Evolutionary conservation across 2,329 filamentous ascomycete species (phyloP).

Genomic region (Talaromyces sp.): DNA sequence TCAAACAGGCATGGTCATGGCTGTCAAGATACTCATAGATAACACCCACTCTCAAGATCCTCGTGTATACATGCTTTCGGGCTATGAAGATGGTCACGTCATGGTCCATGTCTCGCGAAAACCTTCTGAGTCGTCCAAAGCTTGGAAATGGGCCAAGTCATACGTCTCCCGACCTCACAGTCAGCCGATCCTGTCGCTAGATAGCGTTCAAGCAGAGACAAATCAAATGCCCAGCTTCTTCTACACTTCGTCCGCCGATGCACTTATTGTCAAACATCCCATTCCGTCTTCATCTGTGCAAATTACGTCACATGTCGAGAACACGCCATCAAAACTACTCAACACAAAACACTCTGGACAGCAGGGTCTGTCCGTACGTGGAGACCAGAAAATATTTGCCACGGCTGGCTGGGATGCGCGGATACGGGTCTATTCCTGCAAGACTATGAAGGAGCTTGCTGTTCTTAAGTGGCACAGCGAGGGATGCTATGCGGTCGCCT

Average conservation of each 20-base stretch:
- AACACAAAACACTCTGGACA: slow-evolving; percentile 90
- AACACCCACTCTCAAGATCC: slow-evolving; percentile 3
- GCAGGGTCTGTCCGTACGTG: slow-evolving; percentile 72
- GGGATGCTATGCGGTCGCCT: slow-evolving; percentile 77
- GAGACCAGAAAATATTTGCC: slow-evolving; percentile 77
- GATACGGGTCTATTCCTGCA: slow-evolving; percentile 74
- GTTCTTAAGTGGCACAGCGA: slow-evolving; percentile 93
- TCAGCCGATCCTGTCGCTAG: slow-evolving; percentile 77
- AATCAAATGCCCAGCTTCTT: slow-evolving; percentile 52
- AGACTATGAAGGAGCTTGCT: slow-evolving; percentile 79
- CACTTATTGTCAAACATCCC: slow-evolving; percentile 71
- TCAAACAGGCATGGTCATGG: slow-evolving; percentile 77
- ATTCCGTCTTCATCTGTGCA: slow-evolving; percentile 43
- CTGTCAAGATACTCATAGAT: slow-evolving; percentile 60
- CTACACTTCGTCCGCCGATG: slow-evolving; percentile 79
- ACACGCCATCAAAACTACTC: slow-evolving; percentile 55
- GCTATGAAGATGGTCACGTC: slow-evolving; percentile 80
- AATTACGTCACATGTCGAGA: slow-evolving; percentile 16
- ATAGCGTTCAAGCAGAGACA: slow-evolving; percentile 47
- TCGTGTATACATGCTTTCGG: slow-evolving; percentile 63
- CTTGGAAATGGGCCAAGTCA: slow-evolving; percentile 50
- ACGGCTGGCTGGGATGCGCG: slow-evolving; percentile 91
- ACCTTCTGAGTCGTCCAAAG: slow-evolving; percentile 19
- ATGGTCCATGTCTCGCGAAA: slow-evolving; percentile 58
- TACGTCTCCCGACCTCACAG: slow-evolving; percentile 68